A percentile compares a stretch with the other conserved stretches of the same genome.
phyloP scores from a whole-genome alignment of 2,329 filamentous ascomycete genomes.

The Incumbomyces lentus region DNA sequence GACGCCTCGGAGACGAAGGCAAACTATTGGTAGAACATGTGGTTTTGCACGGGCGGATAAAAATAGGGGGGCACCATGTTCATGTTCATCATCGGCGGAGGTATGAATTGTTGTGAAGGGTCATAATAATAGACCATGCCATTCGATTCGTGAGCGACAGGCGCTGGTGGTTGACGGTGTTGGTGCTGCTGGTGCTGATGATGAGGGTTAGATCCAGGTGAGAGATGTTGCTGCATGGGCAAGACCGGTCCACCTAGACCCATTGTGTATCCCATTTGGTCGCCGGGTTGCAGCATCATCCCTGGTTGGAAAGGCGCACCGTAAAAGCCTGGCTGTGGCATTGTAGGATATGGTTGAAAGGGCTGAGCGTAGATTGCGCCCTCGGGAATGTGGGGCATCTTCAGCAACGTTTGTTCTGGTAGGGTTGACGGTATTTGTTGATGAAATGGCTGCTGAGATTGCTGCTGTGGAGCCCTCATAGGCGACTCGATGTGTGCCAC shows the following conservation, averaged over 20 bases:
- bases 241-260: slow-evolving; percentile 17
- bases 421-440: slow-evolving; percentile 81
- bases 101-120: slow-evolving; percentile 52
- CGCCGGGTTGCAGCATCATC: slow-evolving; percentile 59
- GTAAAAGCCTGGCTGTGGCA: slow-evolving; percentile 49
- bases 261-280: slow-evolving; percentile 27
- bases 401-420: slow-evolving; percentile 33
- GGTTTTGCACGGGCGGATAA: slow-evolving; percentile 47
- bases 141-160: slow-evolving; percentile 76
- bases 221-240: slow-evolving; percentile 11
- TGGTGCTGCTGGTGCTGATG: slow-evolving; percentile 30
- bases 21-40: slow-evolving; percentile 47
- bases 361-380: slow-evolving; percentile 80
- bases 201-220: slow-evolving; percentile 17
- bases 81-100: slow-evolving; percentile 55
- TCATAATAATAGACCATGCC: slow-evolving; percentile 96
- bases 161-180: slow-evolving; percentile 36
- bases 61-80: slow-evolving; percentile 62
- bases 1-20: background rate
- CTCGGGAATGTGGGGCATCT: slow-evolving; percentile 79
- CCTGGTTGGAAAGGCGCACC: slow-evolving; percentile 46
- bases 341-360: slow-evolving; percentile 68
- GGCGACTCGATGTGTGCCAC: slow-evolving; percentile 87
- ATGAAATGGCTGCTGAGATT: slow-evolving; percentile 78
- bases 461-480: slow-evolving; percentile 51